A percentile compares a stretch with the other conserved stretches of the same genome.
Conservation (phyloP, 805 yeast species). For the Groenewaldozyma salmanticensis region DNA sequence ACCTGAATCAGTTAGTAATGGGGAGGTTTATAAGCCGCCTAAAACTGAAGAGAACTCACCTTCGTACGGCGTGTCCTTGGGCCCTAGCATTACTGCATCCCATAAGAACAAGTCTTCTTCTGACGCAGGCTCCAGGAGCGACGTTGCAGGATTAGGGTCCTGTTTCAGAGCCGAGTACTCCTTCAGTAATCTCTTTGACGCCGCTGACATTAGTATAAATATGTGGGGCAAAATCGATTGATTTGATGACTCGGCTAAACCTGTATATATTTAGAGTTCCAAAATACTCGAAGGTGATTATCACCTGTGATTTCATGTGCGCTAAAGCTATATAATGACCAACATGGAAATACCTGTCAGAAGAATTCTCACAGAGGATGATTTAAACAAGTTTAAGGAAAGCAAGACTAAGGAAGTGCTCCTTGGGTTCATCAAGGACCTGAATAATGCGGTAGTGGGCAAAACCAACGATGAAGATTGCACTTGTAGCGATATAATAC, state of each 20-base stretch:
- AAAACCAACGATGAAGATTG: slow-evolving; percentile 41
- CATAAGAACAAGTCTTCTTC: slow-evolving; percentile 21
- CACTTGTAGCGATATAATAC: slow-evolving; percentile 23
- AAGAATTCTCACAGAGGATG: slow-evolving; percentile 47
- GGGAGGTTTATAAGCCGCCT: background rate
- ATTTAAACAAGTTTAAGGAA: slow-evolving; percentile 49
- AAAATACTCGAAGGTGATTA: too few relatives aligned
- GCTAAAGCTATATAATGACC: too few relatives aligned
- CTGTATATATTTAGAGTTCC: too few relatives aligned
- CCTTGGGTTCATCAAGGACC: slow-evolving; percentile 41
- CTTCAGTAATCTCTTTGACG: slow-evolving; percentile 21
- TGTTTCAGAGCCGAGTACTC: slow-evolving; percentile 20
- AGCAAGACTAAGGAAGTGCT: slow-evolving; percentile 44
- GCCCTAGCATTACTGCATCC: slow-evolving; percentile 28
- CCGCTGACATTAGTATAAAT: slow-evolving; percentile 9
- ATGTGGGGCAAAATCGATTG: too few relatives aligned
- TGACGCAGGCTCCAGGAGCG: slow-evolving; percentile 15
- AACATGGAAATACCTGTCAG: slow-evolving; percentile 21
- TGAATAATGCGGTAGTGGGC: slow-evolving; percentile 62
- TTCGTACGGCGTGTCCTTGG: slow-evolving; percentile 32
- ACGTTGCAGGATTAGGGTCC: slow-evolving; percentile 24
- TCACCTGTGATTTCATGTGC: too few relatives aligned
- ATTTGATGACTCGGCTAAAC: background rate
- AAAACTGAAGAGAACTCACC: slow-evolving; percentile 20
- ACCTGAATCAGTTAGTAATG: slow-evolving; percentile 7